Base-by-base conservation (phyloP, 805 yeast species). In the Ogataea pini region DNA sequence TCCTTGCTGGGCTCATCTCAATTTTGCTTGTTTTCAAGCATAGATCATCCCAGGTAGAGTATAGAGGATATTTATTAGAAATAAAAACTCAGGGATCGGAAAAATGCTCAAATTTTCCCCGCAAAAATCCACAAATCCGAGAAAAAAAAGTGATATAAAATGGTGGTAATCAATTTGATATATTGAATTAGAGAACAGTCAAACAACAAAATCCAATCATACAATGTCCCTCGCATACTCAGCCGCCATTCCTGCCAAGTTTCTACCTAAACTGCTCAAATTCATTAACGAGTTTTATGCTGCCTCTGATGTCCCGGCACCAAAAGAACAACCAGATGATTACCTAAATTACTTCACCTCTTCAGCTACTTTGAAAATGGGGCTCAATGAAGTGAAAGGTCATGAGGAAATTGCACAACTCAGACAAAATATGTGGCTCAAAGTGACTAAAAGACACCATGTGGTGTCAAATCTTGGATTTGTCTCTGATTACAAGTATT, bases 401-500 rank as follows among this genome's bases (percentile, higher is more conserved):
- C 44, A 46, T 14, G 29, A 19, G 16, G 49, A 22, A 7, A 50
- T 53, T 3, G 36, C 42, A 2, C 39, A 48, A 20, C 24, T 53
- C 34, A 44, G 57, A 42, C 17, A 24, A 14, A 48, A 44, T n/a
- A 53, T 53, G 57, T 53, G 57, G 57, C 37, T 37, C 14, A 53
- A 50, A 36, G 57, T 53, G 22, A 50, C 52, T 4, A 28, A 48
- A 19, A 33, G 57, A 29, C 52, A 53, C 29, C 57, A 53, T 24
- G 52, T 50, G 25, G 52, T 50, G 5, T n/a, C 14, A 5, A 48
- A 50, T 20, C 39, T 53, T 17, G 52, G 49, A 7, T 41, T 29
- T 12, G 40, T 53, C 9, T 16, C 40, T 10, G 54, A 48, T 29
- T 12, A 16, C 39, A 46, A 16, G 25, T 48, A 44, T 41, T 29